Evolutionary conservation across 2,329 filamentous ascomycete species (phyloP).

Genomic region (Aspergillus tanneri): DNA sequence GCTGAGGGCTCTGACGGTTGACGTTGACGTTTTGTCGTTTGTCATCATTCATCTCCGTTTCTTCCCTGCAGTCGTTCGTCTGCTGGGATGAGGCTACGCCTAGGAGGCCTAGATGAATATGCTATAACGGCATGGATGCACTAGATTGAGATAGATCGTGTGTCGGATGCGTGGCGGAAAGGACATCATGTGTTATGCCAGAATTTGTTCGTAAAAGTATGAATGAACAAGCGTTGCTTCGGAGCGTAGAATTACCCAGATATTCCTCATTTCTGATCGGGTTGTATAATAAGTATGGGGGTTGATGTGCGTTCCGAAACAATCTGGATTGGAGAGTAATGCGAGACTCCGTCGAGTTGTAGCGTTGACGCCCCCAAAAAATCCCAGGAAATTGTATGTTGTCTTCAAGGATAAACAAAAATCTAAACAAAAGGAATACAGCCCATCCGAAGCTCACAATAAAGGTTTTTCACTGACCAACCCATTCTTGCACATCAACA

Average conservation of each 20-base stretch:
- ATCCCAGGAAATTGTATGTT: background rate
- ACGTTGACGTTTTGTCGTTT: constrained; percentile 20
- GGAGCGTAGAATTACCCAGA: background rate
- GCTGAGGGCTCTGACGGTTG: constrained; percentile 26
- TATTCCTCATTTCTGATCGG: too few species aligned
- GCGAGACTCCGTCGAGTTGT: too few species aligned
- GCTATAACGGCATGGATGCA: constrained; percentile 22
- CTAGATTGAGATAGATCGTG: constrained; percentile 25
- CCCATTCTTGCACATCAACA: constrained; percentile 37
- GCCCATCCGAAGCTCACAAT: constrained; percentile 17
- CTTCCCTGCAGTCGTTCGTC: background rate
- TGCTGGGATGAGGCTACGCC: constrained; percentile 14
- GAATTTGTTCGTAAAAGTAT: constrained; percentile 25
- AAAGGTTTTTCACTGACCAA: constrained; percentile 23
- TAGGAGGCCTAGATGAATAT: constrained; percentile 7
- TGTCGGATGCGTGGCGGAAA: constrained; percentile 29
- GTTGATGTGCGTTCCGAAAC: too few species aligned
- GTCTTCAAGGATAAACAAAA: too few species aligned
- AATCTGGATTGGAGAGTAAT: too few species aligned
- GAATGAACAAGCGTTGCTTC: constrained; percentile 22
- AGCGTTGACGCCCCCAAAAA: too few species aligned
- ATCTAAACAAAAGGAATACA: background rate
- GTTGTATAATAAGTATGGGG: too few species aligned
- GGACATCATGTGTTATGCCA: constrained; percentile 31
- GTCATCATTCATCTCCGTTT: constrained; percentile 17